Conservation (phyloP, 805 yeast species). For the Nakazawaea anatomiae region DNA sequence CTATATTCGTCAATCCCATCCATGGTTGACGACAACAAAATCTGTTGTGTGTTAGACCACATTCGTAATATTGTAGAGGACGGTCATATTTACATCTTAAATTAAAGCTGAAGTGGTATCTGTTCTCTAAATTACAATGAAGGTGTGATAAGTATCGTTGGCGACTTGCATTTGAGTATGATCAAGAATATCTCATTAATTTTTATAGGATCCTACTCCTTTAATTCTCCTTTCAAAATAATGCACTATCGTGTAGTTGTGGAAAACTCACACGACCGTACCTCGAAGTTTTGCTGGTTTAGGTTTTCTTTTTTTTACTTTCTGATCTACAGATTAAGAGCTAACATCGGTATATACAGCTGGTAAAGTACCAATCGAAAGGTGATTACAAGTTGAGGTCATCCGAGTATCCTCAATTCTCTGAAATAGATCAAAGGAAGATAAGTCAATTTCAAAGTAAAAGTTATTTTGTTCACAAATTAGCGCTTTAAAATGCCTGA, state of each 20-base stretch:
- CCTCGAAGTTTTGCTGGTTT: background rate
- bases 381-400: background rate
- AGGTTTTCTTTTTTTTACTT: background rate
- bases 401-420: too few relatives aligned
- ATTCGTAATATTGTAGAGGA: background rate
- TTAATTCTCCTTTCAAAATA: background rate
- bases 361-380: background rate
- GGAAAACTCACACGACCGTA: background rate
- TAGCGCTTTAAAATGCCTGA: background rate
- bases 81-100: background rate
- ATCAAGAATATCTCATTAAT: too few relatives aligned
- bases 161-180: too few relatives aligned
- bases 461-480: too few relatives aligned
- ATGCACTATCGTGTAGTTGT: background rate
- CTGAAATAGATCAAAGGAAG: too few relatives aligned
- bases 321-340: background rate
- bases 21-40: background rate
- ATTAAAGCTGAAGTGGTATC: too few relatives aligned
- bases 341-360: background rate
- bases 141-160: too few relatives aligned
- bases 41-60: background rate
- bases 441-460: too few relatives aligned
- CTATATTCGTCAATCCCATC: constrained; percentile 2
- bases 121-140: too few relatives aligned
- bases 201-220: background rate